Base-by-base conservation (phyloP, 2,329 filamentous ascomycete species). In the Phialophora verrucosa region DNA sequence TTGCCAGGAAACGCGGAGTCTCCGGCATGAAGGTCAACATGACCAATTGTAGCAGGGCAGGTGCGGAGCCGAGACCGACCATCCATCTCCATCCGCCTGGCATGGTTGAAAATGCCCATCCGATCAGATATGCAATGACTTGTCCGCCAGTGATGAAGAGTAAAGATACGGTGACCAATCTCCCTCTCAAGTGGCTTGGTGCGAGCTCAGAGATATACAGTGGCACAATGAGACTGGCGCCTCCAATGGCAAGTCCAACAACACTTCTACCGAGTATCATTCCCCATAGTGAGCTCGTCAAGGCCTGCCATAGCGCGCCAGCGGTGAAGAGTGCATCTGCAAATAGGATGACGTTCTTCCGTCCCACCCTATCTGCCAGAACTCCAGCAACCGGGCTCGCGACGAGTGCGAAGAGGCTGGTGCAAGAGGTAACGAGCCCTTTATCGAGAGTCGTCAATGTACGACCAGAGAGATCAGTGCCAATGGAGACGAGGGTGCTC, bases 131-230 rank as follows among this genome's bases (percentile, higher is more conserved):
- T 1, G 94, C 93, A 23, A 96, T 86, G 1, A 97, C 91, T 78
- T 97, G 93, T 0, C 94, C 94, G 11, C 91, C 82, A 0, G 93
- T 97, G 64, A 97, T 90, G 72, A 96, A 93, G 25, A 97, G 80
- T 29, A 90, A 88, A 66, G 92, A 89, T 63, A 95, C 86, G 0
- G 92, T 96, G 3, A 97, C 90, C 49, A 98, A 81, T 49, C 91
- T 82, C 14, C 94, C 94, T 62, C 94, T 83, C 67, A 91, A 87
- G 25, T 87, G 83, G 1, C 91, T 87, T 0, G 94, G 93, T 3
- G 91, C 88, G 12, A 97, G 82, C 78, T 98, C 94, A 8, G 91
- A 90, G 66, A 97, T 94, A 78, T 96, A 96, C 72, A 97, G 78
- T 54, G 93, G 93, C 32, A 92, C 90, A 3, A 96, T 91, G 72